A percentile compares a stretch with the other conserved stretches of the same genome.
Evolutionary conservation across 1,284 basidiomycete species (phyloP).

Genomic region (Moesziomyces globuligerus): DNA sequence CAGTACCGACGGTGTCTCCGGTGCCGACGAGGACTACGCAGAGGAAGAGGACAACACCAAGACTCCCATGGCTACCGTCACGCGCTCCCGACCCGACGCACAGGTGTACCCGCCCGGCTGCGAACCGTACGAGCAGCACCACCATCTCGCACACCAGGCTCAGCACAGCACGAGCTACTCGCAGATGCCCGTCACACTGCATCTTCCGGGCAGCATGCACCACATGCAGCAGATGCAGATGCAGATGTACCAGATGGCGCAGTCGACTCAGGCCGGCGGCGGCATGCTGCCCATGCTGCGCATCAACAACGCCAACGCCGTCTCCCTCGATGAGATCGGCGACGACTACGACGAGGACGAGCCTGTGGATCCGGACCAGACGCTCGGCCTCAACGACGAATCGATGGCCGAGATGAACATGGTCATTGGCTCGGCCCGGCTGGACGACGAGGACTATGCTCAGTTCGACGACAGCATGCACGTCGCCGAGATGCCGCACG

Average conservation of each 20-base stretch:
- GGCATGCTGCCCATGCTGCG: slow-evolving; percentile 29
- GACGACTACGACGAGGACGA: slow-evolving; percentile 50
- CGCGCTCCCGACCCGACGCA: not conserved
- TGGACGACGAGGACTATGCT: slow-evolving; percentile 34
- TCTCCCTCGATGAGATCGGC: slow-evolving; percentile 55
- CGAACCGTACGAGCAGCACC: slow-evolving; percentile 36
- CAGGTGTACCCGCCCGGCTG: slow-evolving; percentile 27
- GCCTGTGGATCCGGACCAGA: slow-evolving; percentile 23
- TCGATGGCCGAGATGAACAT: slow-evolving; percentile 61
- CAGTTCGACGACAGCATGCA: slow-evolving; percentile 33
- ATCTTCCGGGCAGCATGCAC: slow-evolving; percentile 25
- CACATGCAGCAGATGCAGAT: slow-evolving; percentile 38
- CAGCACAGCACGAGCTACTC: slow-evolving; percentile 10
- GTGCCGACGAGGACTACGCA: slow-evolving; percentile 18
- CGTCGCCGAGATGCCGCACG: slow-evolving; percentile 11
- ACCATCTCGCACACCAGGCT: slow-evolving; percentile 27
- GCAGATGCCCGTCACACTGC: slow-evolving; percentile 27
- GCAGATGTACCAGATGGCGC: slow-evolving; percentile 31
- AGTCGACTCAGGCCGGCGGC: not conserved
- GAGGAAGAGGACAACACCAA: slow-evolving; percentile 24
- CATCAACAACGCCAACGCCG: slow-evolving; percentile 44
- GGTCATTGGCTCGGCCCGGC: slow-evolving; percentile 53
- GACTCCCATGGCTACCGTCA: slow-evolving; percentile 22
- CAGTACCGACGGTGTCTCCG: slow-evolving; percentile 23
- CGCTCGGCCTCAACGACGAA: slow-evolving; percentile 56